Evolutionary conservation across 345 rosid genomes (phyloP), one percentile per base, ranked within the genome.

Genomic region (Pugionium cornutum): DNA sequence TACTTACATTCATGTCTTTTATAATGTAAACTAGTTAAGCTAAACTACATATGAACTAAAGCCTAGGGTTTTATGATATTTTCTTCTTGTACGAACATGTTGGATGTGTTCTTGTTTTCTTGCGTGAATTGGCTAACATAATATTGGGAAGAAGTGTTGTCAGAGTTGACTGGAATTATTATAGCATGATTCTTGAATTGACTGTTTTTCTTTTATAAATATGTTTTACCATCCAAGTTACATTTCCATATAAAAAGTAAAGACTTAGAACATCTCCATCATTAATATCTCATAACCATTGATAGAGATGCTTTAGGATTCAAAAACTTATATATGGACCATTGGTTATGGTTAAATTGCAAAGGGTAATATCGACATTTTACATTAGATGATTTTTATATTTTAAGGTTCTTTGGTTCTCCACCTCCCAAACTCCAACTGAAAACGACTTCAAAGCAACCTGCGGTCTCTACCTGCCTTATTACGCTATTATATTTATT

Each of bases 381-480:
- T 0, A 0, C 18, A 18, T 18, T 18, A 44, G 4, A 41, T 30
- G 29, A 53, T 74, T 73, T 72, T 73, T 60, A 59, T 74, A 66
- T 33, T 84, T 77, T 80, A 85, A 83, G 92, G 88, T 83, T 80
- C 83, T 36, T 75, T 76, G 75, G 79, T 77, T 56, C 77, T 67
- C 72, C 77, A 67, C 72, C 77, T 73, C 72, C 72, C 53, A 37
- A 72, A 18, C 74, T 73, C 74, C 60, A 73, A 76, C 83, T 72
- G 91, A 88, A 86, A 84, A 81, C 89, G 95, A 90, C 92, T 78
- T 92, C 86, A 74, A 67, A 86, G 87, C 89, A 88, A 82, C 89
- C 84, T 84, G 81, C 81, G 89, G 86, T 81, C 90, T 81, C 95
- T 83, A 83, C 78, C 77, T 72, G 77, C 56, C 71, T 73, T 73